Evolutionary conservation across 805 yeast genomes (phyloP), one percentile per base, ranked within the genome.

Genomic region (Schwanniomyces yamadae): DNA sequence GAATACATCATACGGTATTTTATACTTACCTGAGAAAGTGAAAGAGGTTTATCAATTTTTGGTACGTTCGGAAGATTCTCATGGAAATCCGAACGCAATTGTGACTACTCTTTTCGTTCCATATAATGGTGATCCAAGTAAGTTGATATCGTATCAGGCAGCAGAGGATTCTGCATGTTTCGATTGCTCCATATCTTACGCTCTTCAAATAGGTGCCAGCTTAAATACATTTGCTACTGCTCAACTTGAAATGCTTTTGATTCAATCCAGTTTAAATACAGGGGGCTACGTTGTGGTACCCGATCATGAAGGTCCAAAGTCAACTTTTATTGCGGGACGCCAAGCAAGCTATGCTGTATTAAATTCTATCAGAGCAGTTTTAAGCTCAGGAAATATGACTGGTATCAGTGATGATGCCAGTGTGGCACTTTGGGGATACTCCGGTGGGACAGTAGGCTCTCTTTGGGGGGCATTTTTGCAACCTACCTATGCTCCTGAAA

Each of bases 391-490:
- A 4, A 38, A 41, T 33, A 22, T 34, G 4, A 44, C 61, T 1
- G 55, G 55, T 2, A 26, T 57, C 14, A 23, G 38, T 8, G 14
- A 39, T 4, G 42, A 48, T 23, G 59, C 66, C 1, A 28, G 39
- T 14, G 41, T 46, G 5, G 42, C 37, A 3, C 19, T 59, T 26
- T 59, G 57, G 55, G 66, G 66, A 0, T 60, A 54, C 31, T 54
- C 61, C 15, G 66, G 66, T 11, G 66, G 63, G 6, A 51, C 63
- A 2, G 36, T 58, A 17, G 55, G 61, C 6, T 30, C 56, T 14
- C 48, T 51, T 8, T 58, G 64, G 63, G 61, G 54, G 2, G 49
- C 57, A 6, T 39, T 43, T 9, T 37, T 56, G 18, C 57, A 52
- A 28, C 58, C 60, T 11, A 33, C 35, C 1, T 59, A 59, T 28